Base-by-base conservation (phyloP, 2,329 filamentous ascomycete genomes). In the Cladophialophora immunda region DNA sequence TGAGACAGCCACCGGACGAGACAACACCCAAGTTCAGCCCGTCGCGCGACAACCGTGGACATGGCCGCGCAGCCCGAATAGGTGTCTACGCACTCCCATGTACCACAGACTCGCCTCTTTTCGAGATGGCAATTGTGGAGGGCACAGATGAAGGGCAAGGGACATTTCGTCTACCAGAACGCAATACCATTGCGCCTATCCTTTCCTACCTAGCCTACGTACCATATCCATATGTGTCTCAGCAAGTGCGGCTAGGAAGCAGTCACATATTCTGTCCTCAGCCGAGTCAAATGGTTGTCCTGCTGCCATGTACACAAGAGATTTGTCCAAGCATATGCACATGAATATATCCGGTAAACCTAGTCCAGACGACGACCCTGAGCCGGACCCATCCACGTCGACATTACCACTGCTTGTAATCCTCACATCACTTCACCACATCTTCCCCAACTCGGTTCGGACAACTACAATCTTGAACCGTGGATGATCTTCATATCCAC, bases 401-500 rank as follows among this genome's bases (percentile, higher is more conserved):
- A 50, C 27, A 50, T 50, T 50, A 50, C 45, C 45, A 50, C 19
- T 50, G 45, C 45, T 50, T 50, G 19, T 15, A 11, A 25, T 15
- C 45, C 22, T 50, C 22, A 27, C 32, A 6, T 29, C 30, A 27
- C n/a, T 27, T 61, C 58, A 19, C 47, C 22, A 6, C 17, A n/a
- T 15, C 50, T 29, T 22, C 27, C 47, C 29, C 38, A 29, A 55
- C 17, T 22, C 19, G 4, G 54, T 36, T 11, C 8, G n/a, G 30
- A 27, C 17, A 53, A 53, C 60, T 89, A 90, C 82, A 90, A 81
- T 76, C 87, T 84, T 72, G 86, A 88, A 74, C 87, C 87, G 85
- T 99, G 95, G 79, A 98, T 92, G 79, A 97, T 92, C 92, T 97
- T 98, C 89, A 96, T 95, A 88, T 99, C 95, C 75, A 99, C 95